Conservation (phyloP, 164 flowering plant genomes). For the Chimonanthus praecox region DNA sequence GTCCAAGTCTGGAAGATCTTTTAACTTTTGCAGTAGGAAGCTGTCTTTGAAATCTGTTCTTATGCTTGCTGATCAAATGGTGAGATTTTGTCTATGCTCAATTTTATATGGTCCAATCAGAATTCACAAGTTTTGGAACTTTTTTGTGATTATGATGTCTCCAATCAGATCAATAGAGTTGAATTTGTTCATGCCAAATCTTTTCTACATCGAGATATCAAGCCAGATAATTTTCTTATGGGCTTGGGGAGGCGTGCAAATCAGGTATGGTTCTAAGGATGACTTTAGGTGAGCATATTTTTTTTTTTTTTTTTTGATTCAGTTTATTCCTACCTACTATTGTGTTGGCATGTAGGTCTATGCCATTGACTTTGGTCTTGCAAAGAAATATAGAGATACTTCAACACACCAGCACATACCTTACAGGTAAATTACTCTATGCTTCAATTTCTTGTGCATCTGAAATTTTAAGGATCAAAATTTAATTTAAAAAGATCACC, state of each 20-base stretch:
- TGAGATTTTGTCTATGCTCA: constrained; percentile 9
- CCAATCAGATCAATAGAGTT: constrained; percentile 68
- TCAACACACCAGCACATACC: constrained; percentile 68
- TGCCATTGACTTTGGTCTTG: constrained; percentile 57
- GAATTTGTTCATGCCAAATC: constrained; percentile 82
- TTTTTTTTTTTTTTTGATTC: not conserved
- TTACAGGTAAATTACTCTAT: constrained; percentile 49
- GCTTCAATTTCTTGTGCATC: too few species aligned
- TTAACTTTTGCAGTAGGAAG: constrained; percentile 85
- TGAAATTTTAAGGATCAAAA: too few species aligned
- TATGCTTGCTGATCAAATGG: constrained; percentile 98
- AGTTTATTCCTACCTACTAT: not conserved
- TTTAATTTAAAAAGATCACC: too few species aligned
- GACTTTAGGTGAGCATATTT: not conserved
- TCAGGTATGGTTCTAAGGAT: constrained; percentile 41
- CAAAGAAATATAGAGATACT: constrained; percentile 57
- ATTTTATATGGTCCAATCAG: not conserved
- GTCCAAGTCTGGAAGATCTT: constrained; percentile 94
- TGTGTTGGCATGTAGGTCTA: constrained; percentile 35
- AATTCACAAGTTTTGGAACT: not conserved
- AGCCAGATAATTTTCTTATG: constrained; percentile 95
- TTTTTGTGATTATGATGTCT: not conserved
- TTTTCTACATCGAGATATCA: constrained; percentile 79
- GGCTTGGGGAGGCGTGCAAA: constrained; percentile 87
- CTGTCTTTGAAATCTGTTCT: constrained; percentile 82